Evolutionary conservation across 2,329 filamentous ascomycete genomes (phyloP).

Genomic region (Colletotrichum musicola): DNA sequence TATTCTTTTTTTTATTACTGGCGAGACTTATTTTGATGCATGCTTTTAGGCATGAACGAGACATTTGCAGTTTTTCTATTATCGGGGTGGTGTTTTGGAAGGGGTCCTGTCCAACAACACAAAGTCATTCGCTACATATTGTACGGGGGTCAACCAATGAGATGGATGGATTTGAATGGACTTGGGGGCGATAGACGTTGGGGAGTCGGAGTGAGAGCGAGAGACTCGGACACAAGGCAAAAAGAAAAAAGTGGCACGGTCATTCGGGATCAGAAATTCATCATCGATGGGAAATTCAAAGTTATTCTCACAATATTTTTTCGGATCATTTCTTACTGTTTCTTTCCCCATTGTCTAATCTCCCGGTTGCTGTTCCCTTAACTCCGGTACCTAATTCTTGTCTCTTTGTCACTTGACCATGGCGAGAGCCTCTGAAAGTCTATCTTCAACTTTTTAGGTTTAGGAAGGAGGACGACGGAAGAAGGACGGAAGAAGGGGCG

Average conservation of each 20-base stretch:
- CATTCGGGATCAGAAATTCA: constrained; percentile 4
- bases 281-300: constrained; percentile 14
- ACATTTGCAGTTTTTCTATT: neutral
- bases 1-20: neutral
- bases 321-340: neutral
- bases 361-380: neutral
- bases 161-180: neutral
- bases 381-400: no score
- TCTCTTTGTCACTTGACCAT: neutral
- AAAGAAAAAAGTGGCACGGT: constrained; percentile 3
- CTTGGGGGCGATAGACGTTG: neutral
- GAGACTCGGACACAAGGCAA: neutral
- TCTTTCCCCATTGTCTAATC: neutral
- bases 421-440: neutral
- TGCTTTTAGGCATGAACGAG: constrained; percentile 9
- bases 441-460: neutral
- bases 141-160: no score
- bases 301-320: neutral
- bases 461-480: neutral
- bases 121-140: neutral
- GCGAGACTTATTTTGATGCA: neutral
- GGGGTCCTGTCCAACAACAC: no score
- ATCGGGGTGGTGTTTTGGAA: neutral
- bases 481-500: no score
- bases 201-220: neutral